A percentile compares a stretch with the other conserved stretches of the same genome.
phyloP scores from a whole-genome alignment of 768 basidiomycete species.

The Trametes elegans region DNA sequence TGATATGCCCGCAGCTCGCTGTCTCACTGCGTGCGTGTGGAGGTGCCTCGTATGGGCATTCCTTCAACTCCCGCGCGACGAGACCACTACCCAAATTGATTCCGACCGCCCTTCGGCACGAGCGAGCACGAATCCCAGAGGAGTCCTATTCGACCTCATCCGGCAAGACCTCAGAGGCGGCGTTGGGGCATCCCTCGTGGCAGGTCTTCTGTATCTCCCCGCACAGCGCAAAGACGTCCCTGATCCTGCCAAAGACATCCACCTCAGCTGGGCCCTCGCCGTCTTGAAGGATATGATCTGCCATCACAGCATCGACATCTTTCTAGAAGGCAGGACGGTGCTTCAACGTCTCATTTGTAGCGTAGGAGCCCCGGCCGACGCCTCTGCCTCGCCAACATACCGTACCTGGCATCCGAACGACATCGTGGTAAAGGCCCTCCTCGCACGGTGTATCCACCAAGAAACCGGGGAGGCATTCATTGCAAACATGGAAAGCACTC shows the following conservation, averaged over 20 bases:
- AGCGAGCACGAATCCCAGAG: constrained; percentile 5
- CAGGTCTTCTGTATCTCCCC: constrained; percentile 33
- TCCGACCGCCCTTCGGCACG: not conserved
- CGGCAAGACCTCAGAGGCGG: constrained; percentile 46
- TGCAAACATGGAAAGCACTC: constrained; percentile 29
- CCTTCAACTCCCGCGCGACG: constrained; percentile 32
- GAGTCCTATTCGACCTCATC: constrained; percentile 42
- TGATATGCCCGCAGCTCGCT: constrained; percentile 34
- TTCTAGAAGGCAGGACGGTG: constrained; percentile 33
- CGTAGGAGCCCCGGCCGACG: constrained; percentile 25
- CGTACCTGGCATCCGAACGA: not conserved
- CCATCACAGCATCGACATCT: constrained; percentile 25
- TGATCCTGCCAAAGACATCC: constrained; percentile 15
- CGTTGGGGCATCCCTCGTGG: constrained; percentile 42
- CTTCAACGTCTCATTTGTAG: constrained; percentile 36
- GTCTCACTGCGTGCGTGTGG: constrained; percentile 49
- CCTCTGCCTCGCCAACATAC: not conserved
- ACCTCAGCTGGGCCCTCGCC: constrained; percentile 35
- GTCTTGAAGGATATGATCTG: constrained; percentile 41
- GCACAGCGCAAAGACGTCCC: not conserved
- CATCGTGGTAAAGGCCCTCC: constrained; percentile 29
- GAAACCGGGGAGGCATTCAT: constrained; percentile 28
- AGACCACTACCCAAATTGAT: not conserved
- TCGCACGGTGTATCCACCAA: constrained; percentile 45
- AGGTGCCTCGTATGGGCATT: constrained; percentile 57